These are phyloP conservation scores for Tylopilus vinaceipallidus DNA, from an alignment of 768 basidiomycete genomes.

Conservation along the genomic window DNA sequence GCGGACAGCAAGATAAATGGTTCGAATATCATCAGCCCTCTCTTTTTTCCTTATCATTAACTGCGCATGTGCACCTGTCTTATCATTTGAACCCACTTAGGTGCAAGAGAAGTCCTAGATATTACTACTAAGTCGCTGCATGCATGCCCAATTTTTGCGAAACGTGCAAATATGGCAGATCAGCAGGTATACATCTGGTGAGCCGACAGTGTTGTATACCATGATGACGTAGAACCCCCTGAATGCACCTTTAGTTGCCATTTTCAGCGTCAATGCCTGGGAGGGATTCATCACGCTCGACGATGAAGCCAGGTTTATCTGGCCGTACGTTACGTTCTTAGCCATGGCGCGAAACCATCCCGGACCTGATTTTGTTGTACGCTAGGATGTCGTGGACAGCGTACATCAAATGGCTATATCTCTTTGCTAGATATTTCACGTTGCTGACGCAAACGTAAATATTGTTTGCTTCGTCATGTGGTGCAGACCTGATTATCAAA, in stretches of 20 bases:
- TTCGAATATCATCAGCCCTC: too few relatives aligned
- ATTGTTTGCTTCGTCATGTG: background rate
- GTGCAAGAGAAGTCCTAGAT: background rate
- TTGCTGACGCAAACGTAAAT: slow-evolving; percentile 19
- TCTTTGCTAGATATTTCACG: slow-evolving; percentile 22
- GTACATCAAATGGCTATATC: slow-evolving; percentile 27
- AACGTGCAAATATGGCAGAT: background rate
- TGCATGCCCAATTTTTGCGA: background rate
- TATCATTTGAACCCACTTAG: background rate
- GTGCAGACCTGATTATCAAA: background rate
- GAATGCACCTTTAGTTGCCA: slow-evolving; percentile 3
- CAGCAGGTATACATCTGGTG: slow-evolving; percentile 9
- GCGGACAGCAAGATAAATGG: too few relatives aligned
- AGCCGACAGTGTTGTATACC: background rate
- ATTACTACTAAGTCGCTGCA: background rate
- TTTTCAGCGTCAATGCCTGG: slow-evolving; percentile 16
- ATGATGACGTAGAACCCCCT: background rate
- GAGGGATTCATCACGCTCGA: slow-evolving; percentile 15
- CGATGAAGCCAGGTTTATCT: slow-evolving; percentile 22
- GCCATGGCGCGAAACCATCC: background rate
- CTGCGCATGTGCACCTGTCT: background rate
- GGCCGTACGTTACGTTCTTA: slow-evolving; percentile 17
- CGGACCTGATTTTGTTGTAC: background rate
- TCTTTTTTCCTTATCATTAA: background rate
- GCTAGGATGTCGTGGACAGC: slow-evolving; percentile 16